Conservation (phyloP, 345 rosid species). For the Laguncularia racemosa region DNA sequence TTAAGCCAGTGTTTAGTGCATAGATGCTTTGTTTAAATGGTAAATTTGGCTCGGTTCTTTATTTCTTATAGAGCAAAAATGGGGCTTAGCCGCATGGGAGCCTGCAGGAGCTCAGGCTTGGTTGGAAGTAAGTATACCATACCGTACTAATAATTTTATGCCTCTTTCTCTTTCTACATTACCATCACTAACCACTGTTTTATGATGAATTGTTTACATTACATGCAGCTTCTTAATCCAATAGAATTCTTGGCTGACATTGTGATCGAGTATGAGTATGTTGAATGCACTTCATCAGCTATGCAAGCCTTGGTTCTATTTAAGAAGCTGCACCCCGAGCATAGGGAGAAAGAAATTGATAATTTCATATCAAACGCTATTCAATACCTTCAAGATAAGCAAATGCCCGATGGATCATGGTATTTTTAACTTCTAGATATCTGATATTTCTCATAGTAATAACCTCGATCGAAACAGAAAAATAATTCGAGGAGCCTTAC, state of each 20-base stretch:
- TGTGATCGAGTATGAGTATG: slow-evolving; percentile 27
- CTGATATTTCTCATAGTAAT: not conserved
- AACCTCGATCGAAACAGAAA: not conserved
- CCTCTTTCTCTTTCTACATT: too few species aligned
- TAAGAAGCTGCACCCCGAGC: slow-evolving; percentile 31
- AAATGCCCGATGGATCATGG: slow-evolving; percentile 42
- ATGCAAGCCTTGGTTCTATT: slow-evolving; percentile 34
- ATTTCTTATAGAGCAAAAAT: slow-evolving; percentile 22
- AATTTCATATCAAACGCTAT: slow-evolving; percentile 22
- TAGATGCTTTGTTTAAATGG: too few species aligned
- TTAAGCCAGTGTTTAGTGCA: too few species aligned
- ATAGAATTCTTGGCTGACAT: slow-evolving; percentile 30
- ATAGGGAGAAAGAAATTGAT: slow-evolving; percentile 30
- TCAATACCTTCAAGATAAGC: slow-evolving; percentile 24
- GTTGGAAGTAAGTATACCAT: slow-evolving; percentile 20
- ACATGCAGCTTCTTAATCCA: slow-evolving; percentile 39
- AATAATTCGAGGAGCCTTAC: not conserved
- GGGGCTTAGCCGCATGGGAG: slow-evolving; percentile 49
- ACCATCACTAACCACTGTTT: not conserved
- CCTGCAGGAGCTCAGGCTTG: slow-evolving; percentile 29
- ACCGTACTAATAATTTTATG: too few species aligned
- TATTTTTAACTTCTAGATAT: too few species aligned
- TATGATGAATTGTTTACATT: not conserved
- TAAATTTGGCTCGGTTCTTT: too few species aligned
- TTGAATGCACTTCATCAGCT: slow-evolving; percentile 49